Conservation (phyloP, 2,329 filamentous ascomycete genomes). For the Aspergillus viridinutans region DNA sequence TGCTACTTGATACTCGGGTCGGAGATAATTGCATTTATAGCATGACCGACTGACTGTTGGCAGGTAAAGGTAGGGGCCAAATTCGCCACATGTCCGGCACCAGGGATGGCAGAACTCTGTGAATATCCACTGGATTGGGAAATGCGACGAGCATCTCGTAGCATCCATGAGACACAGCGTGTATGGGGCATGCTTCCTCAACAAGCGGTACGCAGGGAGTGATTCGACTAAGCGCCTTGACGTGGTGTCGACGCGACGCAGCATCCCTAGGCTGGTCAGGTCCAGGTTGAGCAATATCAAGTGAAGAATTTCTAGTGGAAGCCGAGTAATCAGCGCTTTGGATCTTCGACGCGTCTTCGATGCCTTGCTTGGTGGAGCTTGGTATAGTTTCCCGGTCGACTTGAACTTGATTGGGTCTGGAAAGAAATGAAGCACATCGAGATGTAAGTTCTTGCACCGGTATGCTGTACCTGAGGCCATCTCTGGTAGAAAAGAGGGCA, state of each 20-base stretch:
- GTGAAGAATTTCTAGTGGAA: conserved; percentile 3
- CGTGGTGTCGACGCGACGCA: conserved; percentile 4
- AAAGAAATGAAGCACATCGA: neutral
- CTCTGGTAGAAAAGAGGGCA: neutral
- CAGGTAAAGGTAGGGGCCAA: conserved; percentile 10
- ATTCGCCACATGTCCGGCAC: conserved; percentile 7
- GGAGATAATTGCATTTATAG: conserved; percentile 4
- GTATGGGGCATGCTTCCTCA: neutral
- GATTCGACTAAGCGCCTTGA: conserved; percentile 2
- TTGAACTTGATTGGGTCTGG: neutral
- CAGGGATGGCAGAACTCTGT: conserved; percentile 6
- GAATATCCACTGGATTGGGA: conserved; percentile 4
- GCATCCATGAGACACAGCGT: neutral
- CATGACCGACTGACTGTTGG: conserved; percentile 5
- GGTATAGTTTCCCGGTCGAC: neutral
- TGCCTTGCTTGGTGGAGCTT: neutral
- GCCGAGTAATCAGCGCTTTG: neutral
- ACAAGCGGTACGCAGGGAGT: conserved; percentile 2
- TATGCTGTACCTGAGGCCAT: neutral
- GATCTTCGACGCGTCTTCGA: neutral
- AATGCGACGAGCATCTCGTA: conserved; percentile 1
- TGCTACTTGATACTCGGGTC: conserved; percentile 1
- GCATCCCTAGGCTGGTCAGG: neutral
- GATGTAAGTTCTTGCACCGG: neutral
- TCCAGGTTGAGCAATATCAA: conserved; percentile 5